Percentiles rank a stretch among this genome's conserved stretches.
Conservation (phyloP, 2,329 filamentous ascomycete species). For the Botrytis aclada region DNA sequence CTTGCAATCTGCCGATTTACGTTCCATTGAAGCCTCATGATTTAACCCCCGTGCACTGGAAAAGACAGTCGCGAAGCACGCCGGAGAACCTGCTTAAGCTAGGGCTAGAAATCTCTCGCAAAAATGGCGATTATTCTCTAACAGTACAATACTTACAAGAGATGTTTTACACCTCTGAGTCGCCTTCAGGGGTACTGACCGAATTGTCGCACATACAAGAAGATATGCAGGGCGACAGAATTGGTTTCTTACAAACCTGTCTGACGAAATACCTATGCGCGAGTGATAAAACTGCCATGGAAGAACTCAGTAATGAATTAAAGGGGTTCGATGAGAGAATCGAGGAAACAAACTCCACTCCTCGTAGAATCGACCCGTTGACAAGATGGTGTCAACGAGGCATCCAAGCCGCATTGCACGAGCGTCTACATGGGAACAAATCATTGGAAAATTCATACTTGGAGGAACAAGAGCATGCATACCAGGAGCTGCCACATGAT, state of each 20-base stretch:
- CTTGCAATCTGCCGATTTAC: neutral
- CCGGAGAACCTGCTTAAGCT: neutral
- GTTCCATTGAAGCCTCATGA: neutral
- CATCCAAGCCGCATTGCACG: neutral
- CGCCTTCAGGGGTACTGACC: neutral
- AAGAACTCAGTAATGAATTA: neutral
- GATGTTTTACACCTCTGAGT: neutral
- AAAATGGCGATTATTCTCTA: neutral
- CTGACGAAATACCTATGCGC: neutral
- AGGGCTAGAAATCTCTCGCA: neutral
- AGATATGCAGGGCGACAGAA: neutral
- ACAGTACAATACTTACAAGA: neutral
- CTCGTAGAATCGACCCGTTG: neutral
- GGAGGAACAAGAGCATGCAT: neutral
- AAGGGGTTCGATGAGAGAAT: neutral
- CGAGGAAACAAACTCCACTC: accelerated
- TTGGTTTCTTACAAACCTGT: neutral
- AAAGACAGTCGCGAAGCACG: neutral
- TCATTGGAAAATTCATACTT: neutral
- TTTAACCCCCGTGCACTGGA: neutral
- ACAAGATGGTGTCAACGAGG: neutral
- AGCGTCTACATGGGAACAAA: neutral
- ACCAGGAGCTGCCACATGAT: neutral
- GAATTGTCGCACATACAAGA: neutral
- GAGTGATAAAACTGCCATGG: neutral